Conservation (phyloP, 495 filamentous ascomycete genomes). For the Hyaloscypha hepaticicola region DNA sequence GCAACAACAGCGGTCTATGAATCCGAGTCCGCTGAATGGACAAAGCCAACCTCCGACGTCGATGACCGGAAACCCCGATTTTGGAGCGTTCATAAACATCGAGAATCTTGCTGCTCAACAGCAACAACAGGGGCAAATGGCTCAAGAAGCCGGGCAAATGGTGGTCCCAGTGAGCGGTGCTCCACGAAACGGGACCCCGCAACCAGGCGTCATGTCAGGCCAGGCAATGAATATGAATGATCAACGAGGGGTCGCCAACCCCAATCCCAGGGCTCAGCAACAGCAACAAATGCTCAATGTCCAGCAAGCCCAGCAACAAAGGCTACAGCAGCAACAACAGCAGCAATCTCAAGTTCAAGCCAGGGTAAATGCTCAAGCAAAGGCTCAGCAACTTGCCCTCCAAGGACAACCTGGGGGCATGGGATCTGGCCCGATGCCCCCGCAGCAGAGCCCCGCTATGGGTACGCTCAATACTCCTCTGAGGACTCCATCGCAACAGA, state of each 20-base stretch:
- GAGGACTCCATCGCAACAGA: slow-evolving; percentile 43
- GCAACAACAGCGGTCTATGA: slow-evolving; percentile 35
- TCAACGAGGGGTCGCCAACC: slow-evolving; percentile 33
- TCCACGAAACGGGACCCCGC: slow-evolving; percentile 35
- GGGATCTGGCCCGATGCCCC: slow-evolving; percentile 37
- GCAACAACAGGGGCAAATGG: slow-evolving; percentile 34
- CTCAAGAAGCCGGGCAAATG: slow-evolving; percentile 49
- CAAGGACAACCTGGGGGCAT: slow-evolving; percentile 49
- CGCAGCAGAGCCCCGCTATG: slow-evolving; percentile 53
- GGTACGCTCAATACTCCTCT: slow-evolving; percentile 47
- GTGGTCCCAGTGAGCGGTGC: slow-evolving; percentile 45
- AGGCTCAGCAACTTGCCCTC: slow-evolving; percentile 37
- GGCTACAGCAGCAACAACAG: slow-evolving; percentile 32
- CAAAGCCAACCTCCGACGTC: slow-evolving; percentile 36
- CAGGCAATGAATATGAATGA: slow-evolving; percentile 34
- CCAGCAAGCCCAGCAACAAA: slow-evolving; percentile 40
- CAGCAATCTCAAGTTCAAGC: slow-evolving; percentile 33
- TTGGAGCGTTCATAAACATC: slow-evolving; percentile 40
- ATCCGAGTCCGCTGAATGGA: slow-evolving; percentile 34
- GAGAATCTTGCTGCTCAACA: slow-evolving; percentile 51
- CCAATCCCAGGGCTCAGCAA: slow-evolving; percentile 36
- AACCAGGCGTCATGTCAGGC: slow-evolving; percentile 39
- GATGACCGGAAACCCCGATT: slow-evolving; percentile 38
- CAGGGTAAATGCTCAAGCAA: slow-evolving; percentile 40
- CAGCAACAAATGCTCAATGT: slow-evolving; percentile 39